phyloP scores from a whole-genome alignment of 106 monocot species.

The Dioscorea alata region DNA sequence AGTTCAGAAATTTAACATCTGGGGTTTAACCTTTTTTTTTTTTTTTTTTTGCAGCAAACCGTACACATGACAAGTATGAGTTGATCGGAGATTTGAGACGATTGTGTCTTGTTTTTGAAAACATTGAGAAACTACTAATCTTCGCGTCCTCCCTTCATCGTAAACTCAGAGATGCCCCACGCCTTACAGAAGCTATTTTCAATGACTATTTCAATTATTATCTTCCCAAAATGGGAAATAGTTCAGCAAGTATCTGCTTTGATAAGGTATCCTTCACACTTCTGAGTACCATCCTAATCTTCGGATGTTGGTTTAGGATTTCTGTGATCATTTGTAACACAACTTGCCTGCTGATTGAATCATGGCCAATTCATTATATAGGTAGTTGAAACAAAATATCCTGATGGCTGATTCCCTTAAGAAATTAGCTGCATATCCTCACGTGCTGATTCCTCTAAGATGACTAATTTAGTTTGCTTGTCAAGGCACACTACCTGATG shows the following conservation, averaged over 20 bases:
- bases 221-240: slow-evolving; percentile 89
- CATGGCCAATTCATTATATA: background rate
- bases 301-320: background rate
- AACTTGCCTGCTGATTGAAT: background rate
- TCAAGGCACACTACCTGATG: no score
- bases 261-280: slow-evolving; percentile 59
- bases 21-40: background rate
- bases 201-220: slow-evolving; percentile 73
- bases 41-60: slow-evolving; percentile 31
- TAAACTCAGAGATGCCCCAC: slow-evolving; percentile 56
- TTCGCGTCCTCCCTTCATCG: slow-evolving; percentile 68
- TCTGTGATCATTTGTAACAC: background rate
- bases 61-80: slow-evolving; percentile 43
- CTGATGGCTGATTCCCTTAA: no score
- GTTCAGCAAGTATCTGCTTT: slow-evolving; percentile 60
- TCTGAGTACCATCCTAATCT: background rate
- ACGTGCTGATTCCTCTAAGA: background rate
- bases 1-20: no score
- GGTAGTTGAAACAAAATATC: background rate
- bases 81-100: slow-evolving; percentile 64
- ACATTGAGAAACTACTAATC: slow-evolving; percentile 73
- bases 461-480: background rate
- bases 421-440: no score
- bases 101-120: slow-evolving; percentile 70
- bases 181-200: slow-evolving; percentile 76